A percentile compares a stretch with the other conserved stretches of the same genome.
phyloP scores from a whole-genome alignment of 2,329 filamentous ascomycete species.

The Cercospora sojina region DNA sequence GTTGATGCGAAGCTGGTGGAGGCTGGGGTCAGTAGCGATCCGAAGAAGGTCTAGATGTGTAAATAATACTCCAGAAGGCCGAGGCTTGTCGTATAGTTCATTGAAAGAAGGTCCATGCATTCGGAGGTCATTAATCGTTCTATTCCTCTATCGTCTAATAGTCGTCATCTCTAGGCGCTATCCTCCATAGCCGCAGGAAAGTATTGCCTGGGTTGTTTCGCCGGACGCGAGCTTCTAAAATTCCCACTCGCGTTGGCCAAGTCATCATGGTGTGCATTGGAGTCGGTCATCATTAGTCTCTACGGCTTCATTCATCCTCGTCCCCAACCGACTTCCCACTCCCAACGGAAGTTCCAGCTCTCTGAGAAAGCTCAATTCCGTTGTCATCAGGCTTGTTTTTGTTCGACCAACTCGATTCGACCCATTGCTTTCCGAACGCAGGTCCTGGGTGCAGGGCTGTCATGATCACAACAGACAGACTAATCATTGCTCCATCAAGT shows the following conservation, averaged over 20 bases:
- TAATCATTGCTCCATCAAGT: slow-evolving; percentile 56
- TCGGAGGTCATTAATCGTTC: neutral
- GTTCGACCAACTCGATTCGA: slow-evolving; percentile 29
- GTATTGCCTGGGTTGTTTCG: neutral
- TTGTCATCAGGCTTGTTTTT: neutral
- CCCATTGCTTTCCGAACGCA: slow-evolving; percentile 32
- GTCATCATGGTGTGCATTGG: neutral
- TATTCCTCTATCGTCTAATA: neutral
- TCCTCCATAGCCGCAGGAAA: neutral
- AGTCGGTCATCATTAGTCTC: neutral
- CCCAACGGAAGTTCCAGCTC: neutral
- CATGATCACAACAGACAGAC: slow-evolving; percentile 46
- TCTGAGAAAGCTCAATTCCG: neutral
- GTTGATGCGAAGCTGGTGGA: slow-evolving; percentile 32
- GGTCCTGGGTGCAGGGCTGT: slow-evolving; percentile 51
- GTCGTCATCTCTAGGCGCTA: neutral
- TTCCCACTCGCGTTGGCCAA: neutral
- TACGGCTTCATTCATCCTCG: neutral
- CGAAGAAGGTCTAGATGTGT: slow-evolving; percentile 23
- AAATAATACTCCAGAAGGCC: neutral
- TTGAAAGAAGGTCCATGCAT: neutral
- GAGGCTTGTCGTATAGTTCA: neutral
- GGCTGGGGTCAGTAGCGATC: slow-evolving; percentile 26
- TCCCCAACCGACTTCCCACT: neutral
- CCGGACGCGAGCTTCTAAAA: neutral